Evolutionary conservation across 2,329 filamentous ascomycete species (phyloP).

Genomic region (Colletotrichum camelliae): DNA sequence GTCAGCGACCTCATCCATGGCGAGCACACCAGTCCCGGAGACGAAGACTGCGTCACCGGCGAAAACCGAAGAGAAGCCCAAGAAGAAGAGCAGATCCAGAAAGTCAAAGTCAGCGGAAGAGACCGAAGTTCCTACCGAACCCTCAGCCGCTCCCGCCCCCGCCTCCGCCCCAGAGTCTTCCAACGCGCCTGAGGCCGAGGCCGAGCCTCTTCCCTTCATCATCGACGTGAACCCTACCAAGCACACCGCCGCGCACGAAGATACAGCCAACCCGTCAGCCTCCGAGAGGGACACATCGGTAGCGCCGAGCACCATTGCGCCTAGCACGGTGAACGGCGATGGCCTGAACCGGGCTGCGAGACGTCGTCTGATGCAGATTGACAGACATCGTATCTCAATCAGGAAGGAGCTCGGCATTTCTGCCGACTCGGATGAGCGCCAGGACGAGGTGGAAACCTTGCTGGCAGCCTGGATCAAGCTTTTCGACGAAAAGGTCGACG

Average conservation of each 20-base stretch:
- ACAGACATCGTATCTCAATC: constrained; percentile 4
- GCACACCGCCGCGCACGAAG: background rate
- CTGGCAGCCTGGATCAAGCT: constrained; percentile 7
- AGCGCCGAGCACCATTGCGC: constrained; percentile 6
- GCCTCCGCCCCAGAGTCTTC: background rate
- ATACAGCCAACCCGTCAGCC: background rate
- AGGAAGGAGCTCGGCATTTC: constrained; percentile 13
- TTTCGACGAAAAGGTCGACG: constrained; percentile 7
- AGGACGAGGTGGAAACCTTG: constrained; percentile 9
- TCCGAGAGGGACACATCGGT: constrained; percentile 2
- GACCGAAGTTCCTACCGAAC: background rate
- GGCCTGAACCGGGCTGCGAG: constrained; percentile 21
- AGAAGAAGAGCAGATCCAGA: constrained; percentile 7
- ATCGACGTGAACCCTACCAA: constrained; percentile 12
- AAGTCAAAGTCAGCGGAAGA: constrained; percentile 7
- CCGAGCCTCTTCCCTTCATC: constrained; percentile 1
- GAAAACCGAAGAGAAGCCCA: constrained; percentile 13
- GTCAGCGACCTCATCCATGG: background rate
- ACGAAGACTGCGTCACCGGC: background rate
- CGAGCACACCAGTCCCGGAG: constrained; percentile 15
- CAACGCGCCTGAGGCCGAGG: background rate
- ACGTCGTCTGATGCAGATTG: constrained; percentile 16
- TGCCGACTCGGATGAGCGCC: constrained; percentile 12
- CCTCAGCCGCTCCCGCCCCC: background rate
- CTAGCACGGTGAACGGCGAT: background rate